These are phyloP conservation scores for Selenicereus undatus DNA, from an alignment of 148 eudicot species.

Conservation along the genomic window DNA sequence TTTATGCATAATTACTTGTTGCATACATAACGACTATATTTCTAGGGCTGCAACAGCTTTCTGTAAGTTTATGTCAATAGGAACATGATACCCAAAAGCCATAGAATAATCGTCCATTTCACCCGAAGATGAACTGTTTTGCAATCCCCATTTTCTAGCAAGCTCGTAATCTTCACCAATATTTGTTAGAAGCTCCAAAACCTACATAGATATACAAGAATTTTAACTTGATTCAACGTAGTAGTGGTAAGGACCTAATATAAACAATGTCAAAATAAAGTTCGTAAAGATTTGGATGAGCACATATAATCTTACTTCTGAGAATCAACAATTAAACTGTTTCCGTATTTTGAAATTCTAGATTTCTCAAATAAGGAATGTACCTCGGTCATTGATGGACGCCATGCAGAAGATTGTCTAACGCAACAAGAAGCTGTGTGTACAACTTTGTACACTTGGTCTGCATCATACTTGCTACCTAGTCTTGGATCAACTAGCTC, in stretches of 20 bases:
- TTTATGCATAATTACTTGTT: background rate
- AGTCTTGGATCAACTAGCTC: constrained; percentile 70
- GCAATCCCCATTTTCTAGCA: constrained; percentile 48
- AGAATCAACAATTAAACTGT: background rate
- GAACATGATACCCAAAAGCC: constrained; percentile 68
- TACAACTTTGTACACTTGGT: constrained; percentile 54
- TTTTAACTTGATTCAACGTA: background rate
- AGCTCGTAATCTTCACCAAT: constrained; percentile 41
- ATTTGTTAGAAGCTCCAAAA: constrained; percentile 47
- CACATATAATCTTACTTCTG: background rate
- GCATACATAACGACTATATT: background rate
- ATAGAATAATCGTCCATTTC: constrained; percentile 82
- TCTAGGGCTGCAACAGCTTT: constrained; percentile 37
- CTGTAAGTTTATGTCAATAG: constrained; percentile 49
- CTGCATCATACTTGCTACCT: constrained; percentile 45
- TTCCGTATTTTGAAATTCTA: background rate
- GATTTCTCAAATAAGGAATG: background rate
- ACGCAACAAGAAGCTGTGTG: constrained; percentile 81
- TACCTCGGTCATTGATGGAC: constrained; percentile 91
- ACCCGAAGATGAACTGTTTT: constrained; percentile 40
- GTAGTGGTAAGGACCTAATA: background rate
- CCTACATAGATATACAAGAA: constrained; percentile 25
- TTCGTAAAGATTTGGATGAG: background rate
- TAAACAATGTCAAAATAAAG: background rate
- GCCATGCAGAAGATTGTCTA: constrained; percentile 60